Conservation (phyloP, 2,329 filamentous ascomycete genomes). For the Arthroderma sp. region DNA sequence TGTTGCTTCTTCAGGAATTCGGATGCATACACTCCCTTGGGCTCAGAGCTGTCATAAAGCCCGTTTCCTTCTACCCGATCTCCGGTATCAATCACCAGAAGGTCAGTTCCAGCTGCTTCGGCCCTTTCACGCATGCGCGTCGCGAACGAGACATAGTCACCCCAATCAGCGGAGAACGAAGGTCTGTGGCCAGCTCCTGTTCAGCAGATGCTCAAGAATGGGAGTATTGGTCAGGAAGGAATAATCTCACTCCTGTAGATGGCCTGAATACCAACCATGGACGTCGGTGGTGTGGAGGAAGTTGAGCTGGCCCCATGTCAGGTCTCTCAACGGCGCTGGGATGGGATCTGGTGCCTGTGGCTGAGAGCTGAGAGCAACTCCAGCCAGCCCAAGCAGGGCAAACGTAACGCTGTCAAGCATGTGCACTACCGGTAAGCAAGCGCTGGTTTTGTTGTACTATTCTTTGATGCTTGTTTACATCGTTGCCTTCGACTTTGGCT, state of each 20-base stretch:
- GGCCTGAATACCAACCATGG: constrained; percentile 90
- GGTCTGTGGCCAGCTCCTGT: background rate
- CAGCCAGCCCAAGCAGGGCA: constrained; percentile 15
- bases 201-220: background rate
- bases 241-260: constrained; percentile 67
- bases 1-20: constrained; percentile 73
- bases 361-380: constrained; percentile 46
- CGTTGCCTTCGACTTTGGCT: too few species aligned
- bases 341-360: constrained; percentile 69
- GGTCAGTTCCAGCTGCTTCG: constrained; percentile 64
- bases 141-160: constrained; percentile 91
- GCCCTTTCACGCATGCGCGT: constrained; percentile 67
- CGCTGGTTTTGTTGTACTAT: too few species aligned
- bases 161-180: constrained; percentile 69
- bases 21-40: constrained; percentile 79
- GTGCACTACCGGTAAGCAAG: background rate
- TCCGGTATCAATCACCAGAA: constrained; percentile 90
- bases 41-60: constrained; percentile 77
- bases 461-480: background rate
- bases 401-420: constrained; percentile 11
- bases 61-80: constrained; percentile 91
- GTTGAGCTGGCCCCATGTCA: constrained; percentile 90
- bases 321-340: constrained; percentile 65
- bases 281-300: constrained; percentile 95
- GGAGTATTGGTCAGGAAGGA: constrained; percentile 6